Percentiles rank a stretch among this genome's conserved stretches.
Evolutionary conservation across 164 flowering plant species (phyloP).

Genomic region (Brasenia schreberi): DNA sequence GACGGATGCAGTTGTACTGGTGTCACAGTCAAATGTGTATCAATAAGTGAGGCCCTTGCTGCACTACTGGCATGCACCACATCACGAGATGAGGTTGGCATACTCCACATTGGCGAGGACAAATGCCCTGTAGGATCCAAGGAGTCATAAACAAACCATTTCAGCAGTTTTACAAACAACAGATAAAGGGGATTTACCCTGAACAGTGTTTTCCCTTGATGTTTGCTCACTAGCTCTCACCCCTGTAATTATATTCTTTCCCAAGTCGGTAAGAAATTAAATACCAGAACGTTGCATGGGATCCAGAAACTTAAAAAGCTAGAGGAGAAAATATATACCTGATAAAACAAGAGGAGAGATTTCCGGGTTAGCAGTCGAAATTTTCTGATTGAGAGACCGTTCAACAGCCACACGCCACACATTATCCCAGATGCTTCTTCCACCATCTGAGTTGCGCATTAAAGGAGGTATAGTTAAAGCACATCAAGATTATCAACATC

Average conservation of each 20-base stretch:
- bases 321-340: slow-evolving; percentile 21
- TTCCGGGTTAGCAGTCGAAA: slow-evolving; percentile 28
- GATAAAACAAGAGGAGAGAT: slow-evolving; percentile 44
- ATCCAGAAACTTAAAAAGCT: too few relatives aligned
- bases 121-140: slow-evolving; percentile 35
- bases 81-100: slow-evolving; percentile 44
- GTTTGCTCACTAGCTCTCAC: slow-evolving; percentile 30
- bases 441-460: slow-evolving; percentile 94
- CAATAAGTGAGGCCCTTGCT: slow-evolving; percentile 36
- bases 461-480: too few relatives aligned
- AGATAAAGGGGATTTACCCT: slow-evolving; percentile 30
- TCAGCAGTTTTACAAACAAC: slow-evolving; percentile 34
- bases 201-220: slow-evolving; percentile 24
- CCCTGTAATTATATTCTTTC: slow-evolving; percentile 27
- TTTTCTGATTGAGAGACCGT: slow-evolving; percentile 43
- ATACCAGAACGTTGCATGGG: too few relatives aligned
- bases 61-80: slow-evolving; percentile 26
- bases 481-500: too few relatives aligned
- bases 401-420: slow-evolving; percentile 57
- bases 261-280: not conserved
- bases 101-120: slow-evolving; percentile 80
- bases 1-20: slow-evolving; percentile 62
- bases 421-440: slow-evolving; percentile 67
- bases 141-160: slow-evolving; percentile 21
- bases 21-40: slow-evolving; percentile 38